Base-by-base conservation (phyloP, 305 asterid genomes). In the Fraxinus platypoda region DNA sequence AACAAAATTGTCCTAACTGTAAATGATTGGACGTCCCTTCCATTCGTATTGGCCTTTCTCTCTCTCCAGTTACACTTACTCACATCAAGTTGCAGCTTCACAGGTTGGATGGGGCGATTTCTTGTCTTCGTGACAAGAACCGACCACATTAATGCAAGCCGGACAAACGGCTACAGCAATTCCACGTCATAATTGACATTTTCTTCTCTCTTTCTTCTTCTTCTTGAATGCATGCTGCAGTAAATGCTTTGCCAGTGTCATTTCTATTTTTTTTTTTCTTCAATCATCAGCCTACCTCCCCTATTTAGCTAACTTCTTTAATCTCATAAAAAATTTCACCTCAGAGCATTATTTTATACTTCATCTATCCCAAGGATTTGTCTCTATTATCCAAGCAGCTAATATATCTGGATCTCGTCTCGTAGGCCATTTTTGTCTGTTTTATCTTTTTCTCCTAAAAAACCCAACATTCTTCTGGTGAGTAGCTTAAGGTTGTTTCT, bases 241-340 rank as follows among this genome's bases (percentile, higher is more conserved):
- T 86, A 81, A 86, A 85, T 89, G 90, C 87, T 4, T 41, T 35
- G 12, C 49, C 62, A 68, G 31, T 66, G 41, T 66, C 82, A 64
- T 84, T 78, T 81, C 84, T 43, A 11, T 43, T 11, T 43, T 12
- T 77, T 77, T 81, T 49, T 78, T 80, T 79, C 78, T 76, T 68
- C 89, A 89, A 83, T 52, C 64, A 52, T 52, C 64, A 17, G 25
- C 64, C 88, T 34, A 81, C 88, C 79, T 76, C 87, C 83, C 66
- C 38, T 62, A 64, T 46, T 57, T 74, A 54, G 35, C 76, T 12
- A 71, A 82, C 80, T 43, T 76, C 81, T 31, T 70, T 9, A 19
- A 64, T 75, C 81, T 84, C 38, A 74, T 74, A 49, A 49, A 28
- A 35, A 54, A 13, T 54, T 34, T 34, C 9, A 34, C 21, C 71